Evolutionary conservation across 805 yeast genomes (phyloP).

Genomic region (Teunomyces aglyptinius): DNA sequence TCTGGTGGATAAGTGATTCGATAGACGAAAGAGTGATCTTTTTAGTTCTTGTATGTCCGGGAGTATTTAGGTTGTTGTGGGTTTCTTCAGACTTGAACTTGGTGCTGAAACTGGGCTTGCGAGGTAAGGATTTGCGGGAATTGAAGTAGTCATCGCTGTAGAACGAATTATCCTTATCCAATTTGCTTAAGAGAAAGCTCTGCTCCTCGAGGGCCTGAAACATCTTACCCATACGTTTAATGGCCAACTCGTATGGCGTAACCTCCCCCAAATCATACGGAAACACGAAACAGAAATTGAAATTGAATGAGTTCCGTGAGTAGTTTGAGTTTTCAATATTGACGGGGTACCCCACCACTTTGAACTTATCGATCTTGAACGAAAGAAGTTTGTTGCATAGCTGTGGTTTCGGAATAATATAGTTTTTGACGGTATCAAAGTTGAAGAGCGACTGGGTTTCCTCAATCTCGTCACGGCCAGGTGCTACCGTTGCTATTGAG

Average conservation of each 20-base stretch:
- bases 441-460: constrained; percentile 45
- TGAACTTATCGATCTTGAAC: constrained; percentile 63
- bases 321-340: constrained; percentile 71
- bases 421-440: constrained; percentile 85
- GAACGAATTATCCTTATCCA: constrained; percentile 40
- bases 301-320: constrained; percentile 87
- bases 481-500: constrained; percentile 40
- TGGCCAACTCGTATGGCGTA: constrained; percentile 82
- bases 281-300: constrained; percentile 91
- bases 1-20: constrained; percentile 77
- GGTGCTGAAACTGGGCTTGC: not conserved
- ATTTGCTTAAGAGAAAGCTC: constrained; percentile 63
- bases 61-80: constrained; percentile 18
- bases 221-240: constrained; percentile 82
- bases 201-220: constrained; percentile 90
- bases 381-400: constrained; percentile 81
- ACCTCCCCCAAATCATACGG: constrained; percentile 70
- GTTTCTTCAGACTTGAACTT: constrained; percentile 3
- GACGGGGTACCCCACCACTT: constrained; percentile 87
- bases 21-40: constrained; percentile 45
- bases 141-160: constrained; percentile 26
- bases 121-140: not conserved
- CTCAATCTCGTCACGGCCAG: not conserved
- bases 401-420: constrained; percentile 90
- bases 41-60: constrained; percentile 36